A percentile compares a stretch with the other conserved stretches of the same genome.
Conservation (phyloP, 306 rosid genomes). For the Quercus alba region DNA sequence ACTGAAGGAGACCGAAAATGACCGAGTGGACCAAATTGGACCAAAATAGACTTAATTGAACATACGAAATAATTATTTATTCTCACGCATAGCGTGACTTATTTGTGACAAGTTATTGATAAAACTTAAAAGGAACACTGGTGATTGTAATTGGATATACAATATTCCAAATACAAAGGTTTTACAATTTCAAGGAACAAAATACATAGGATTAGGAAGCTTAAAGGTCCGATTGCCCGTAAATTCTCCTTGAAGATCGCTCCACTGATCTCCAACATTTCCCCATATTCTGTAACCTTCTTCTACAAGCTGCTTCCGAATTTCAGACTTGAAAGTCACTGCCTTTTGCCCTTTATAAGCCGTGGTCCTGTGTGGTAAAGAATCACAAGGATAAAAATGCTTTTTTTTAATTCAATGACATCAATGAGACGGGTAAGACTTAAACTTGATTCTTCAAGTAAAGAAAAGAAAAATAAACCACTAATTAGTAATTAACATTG, state of each 20-base stretch:
- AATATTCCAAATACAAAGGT: neutral
- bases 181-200: constrained; percentile 42
- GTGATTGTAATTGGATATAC: neutral
- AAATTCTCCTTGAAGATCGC: constrained; percentile 71
- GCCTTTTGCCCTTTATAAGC: constrained; percentile 57
- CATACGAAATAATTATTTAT: too few species aligned
- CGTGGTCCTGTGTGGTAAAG: constrained; percentile 27
- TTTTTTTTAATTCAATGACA: too few species aligned
- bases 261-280: constrained; percentile 95
- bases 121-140: neutral
- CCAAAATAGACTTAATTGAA: too few species aligned
- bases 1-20: too few species aligned
- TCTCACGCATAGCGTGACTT: too few species aligned
- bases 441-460: too few species aligned
- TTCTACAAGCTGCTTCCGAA: constrained; percentile 49
- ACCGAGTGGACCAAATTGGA: too few species aligned
- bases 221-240: constrained; percentile 72
- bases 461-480: too few species aligned
- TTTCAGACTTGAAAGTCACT: constrained; percentile 54
- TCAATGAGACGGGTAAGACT: too few species aligned
- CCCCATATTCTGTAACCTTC: constrained; percentile 88
- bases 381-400: neutral
- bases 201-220: constrained; percentile 94
- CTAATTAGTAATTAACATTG: too few species aligned
- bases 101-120: too few species aligned